Base-by-base conservation (phyloP, 768 basidiomycete genomes). In the Gautieria morchelliformis region DNA sequence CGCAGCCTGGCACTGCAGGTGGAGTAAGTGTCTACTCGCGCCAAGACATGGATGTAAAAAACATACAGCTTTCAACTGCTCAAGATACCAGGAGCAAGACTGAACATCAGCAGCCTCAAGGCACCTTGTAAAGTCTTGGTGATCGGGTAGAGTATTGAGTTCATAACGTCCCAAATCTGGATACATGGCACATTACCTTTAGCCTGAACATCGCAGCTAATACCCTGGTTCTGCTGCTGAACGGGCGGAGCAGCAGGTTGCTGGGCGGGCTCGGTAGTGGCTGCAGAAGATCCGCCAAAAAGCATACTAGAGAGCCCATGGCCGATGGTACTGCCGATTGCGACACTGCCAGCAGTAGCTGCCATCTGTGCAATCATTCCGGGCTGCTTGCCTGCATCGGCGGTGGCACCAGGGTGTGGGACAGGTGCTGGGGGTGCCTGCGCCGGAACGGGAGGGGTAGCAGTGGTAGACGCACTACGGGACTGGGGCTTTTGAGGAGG, bases 261-360 rank as follows among this genome's bases (percentile, higher is more conserved):
- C 32, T 67, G 66, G 19, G 68, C 70, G 7, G 68, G 77, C 30
- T 74, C 75, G 1, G 74, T 72, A 8, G 77, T 68, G 39, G 76
- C 70, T 7, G 62, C 53, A 30, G 39, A 54, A 0, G 74, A 71
- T 58, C 88, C 83, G 48, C 92, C 93, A 63, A 93, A 95, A 59
- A 94, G 81, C 89, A 93, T 91, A 69, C 70, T 79, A 42, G 89
- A 91, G 61, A 95, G 67, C n/a, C 92, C 92, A 67, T 95, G 92
- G 46, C 91, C 92, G 61, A 95, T 81, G 56, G 84, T 85, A 8
- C 89, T 92, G 24, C 92, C 93, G 50, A 90, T 75, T 5, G 91
- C 93, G 51, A 94, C 91, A 58, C 88, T 89, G 60, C 91, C 92
- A 27, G 91, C 92, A 6, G 92, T 91, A 5, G 89, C 87, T 54